Base-by-base conservation (phyloP, 1,284 basidiomycete species). In the Agaricales sp. region DNA sequence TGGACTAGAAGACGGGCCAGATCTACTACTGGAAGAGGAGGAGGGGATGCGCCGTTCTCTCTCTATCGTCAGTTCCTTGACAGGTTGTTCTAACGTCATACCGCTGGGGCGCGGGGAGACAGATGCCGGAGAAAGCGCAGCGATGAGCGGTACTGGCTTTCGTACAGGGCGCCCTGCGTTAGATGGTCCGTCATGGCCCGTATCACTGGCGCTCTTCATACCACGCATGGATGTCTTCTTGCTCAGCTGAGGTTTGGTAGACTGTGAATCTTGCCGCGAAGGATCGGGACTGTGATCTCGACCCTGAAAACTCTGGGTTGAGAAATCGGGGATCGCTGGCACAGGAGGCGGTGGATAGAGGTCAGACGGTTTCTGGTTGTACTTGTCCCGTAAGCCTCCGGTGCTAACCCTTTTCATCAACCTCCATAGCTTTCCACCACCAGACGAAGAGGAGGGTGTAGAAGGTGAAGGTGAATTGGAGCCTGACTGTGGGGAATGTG, bases 351-450 rank as follows among this genome's bases (percentile, higher is more conserved):
- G 69, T 2, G 59, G 55, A 20, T 60, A 56, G 43, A 58, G 30
- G 45, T 45, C 43, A 11, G 30, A n/a, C 11, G 30, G n/a, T 35
- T 35, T 35, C 13, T 43, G 41, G 13, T 65, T 61, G 55, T 74
- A 80, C 56, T 71, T 77, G 16, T 85, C 82, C 51, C 78, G 70
- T 39, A 84, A 62, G 2, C 70, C 78, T 12, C 78, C 78, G 0
- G 77, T 73, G 54, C 81, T 84, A 50, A 86, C 75, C 22, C 80
- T 70, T 60, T 82, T 84, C 69, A 87, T 71, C 43, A 87, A 59
- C 59, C 71, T 80, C 81, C 80, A 85, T 2, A 83, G 62, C 55
- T 69, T 74, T 43, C 65, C 67, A 13, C 73, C 68, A 37, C 30
- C 30, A 43, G 41, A 43, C 8, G 41, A 43, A 11, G 41, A 11